A percentile compares a stretch with the other conserved stretches of the same genome.
These are phyloP conservation scores for Zygosaccharomyces gambellarensis DNA, from an alignment of 805 yeast genomes.

Conservation along the genomic window DNA sequence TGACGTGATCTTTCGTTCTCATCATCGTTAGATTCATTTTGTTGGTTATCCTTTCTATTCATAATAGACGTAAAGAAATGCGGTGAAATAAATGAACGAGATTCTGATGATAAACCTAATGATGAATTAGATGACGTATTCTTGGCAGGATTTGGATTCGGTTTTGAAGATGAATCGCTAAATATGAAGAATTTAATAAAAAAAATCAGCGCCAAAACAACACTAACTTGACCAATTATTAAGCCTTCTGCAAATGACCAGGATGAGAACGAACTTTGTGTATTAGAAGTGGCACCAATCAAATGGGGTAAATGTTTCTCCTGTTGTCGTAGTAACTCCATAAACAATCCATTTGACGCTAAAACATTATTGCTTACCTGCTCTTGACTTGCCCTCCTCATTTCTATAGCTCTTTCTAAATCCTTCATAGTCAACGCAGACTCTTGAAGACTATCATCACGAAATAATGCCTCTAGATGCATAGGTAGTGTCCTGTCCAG, in stretches of 20 bases:
- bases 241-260: constrained; percentile 81
- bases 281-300: background rate
- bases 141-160: constrained; percentile 30
- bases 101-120: constrained; percentile 11
- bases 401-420: background rate
- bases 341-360: background rate
- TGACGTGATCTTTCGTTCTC: constrained; percentile 22
- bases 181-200: constrained; percentile 74
- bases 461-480: constrained; percentile 35
- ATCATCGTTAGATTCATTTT: constrained; percentile 21
- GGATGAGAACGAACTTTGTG: constrained; percentile 19
- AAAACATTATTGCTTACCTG: background rate
- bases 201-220: constrained; percentile 54
- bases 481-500: constrained; percentile 34
- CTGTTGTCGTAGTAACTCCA: constrained; percentile 6
- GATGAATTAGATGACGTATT: constrained; percentile 9
- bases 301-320: constrained; percentile 1
- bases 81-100: constrained; percentile 14
- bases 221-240: constrained; percentile 67
- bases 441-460: constrained; percentile 16
- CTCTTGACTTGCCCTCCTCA: background rate
- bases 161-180: constrained; percentile 51
- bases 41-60: constrained; percentile 31
- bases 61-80: constrained; percentile 25
- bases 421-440: background rate